Base-by-base conservation (phyloP, 177 flowering plant species). In the Vitis hybrid region DNA sequence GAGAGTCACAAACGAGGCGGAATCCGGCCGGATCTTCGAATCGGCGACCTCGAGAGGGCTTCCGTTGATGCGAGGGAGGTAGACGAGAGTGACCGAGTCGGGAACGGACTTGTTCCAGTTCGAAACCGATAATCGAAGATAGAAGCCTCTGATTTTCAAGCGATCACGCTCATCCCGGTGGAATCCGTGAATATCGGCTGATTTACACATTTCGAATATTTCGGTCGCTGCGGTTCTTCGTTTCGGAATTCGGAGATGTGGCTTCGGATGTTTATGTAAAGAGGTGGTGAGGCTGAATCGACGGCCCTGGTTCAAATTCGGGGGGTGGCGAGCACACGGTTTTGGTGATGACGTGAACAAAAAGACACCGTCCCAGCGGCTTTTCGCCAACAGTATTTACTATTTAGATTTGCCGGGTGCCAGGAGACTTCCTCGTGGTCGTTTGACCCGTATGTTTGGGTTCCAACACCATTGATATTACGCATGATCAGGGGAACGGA, bases 1-100 rank as follows among this genome's bases (percentile, higher is more conserved):
- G 17, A 92, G 89, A 2, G 91, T 79, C 1, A 91, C 71, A 73
- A 87, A 88, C 2, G 86, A 89, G 1, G 87, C 72, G 2, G 83
- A 69, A 17, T 82, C 86, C 52, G 92, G 84, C 10, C 84, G 83
- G 75, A 88, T 71, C 45, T 67, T 79, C 1, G 76, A 74, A 13
- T 79, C 87, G 72, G 85, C 79, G 63, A 90, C 62, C 54, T 87
- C 88, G 7, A 89, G 70, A 5, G 64, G 77, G 26, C 52, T 66
- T 11, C 68, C 86, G 59, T 63, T 77, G 64, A 84, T 77, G 15
- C 90, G 82, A 4, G 90, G 91, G 23, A 83, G 84, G 74, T 79
- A 87, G 3, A 78, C 60, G 21, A 87, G 86, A 2, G 89, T 85
- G 19, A 87, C 74, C 0, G 84, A 79, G 0, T 79, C 82, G 3